These are phyloP conservation scores for Chrysoporthe cubensis DNA, from an alignment of 2,329 filamentous ascomycete species.

Conservation along the genomic window DNA sequence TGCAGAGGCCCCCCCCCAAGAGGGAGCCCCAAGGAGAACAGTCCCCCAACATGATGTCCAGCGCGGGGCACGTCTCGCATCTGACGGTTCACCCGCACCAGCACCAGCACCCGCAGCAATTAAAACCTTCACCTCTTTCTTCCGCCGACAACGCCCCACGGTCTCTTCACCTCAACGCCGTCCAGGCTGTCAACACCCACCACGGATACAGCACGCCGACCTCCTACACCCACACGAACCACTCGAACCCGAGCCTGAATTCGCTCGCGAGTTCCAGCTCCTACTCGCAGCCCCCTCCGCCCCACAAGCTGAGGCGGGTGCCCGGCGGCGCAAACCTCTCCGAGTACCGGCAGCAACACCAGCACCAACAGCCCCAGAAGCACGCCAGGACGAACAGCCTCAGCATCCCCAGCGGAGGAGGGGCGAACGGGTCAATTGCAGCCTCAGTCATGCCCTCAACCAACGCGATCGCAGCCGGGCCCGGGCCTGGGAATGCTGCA, in stretches of 20 bases:
- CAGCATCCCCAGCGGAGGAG: constrained; percentile 45
- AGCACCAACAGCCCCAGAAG: neutral
- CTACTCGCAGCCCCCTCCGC: constrained; percentile 20
- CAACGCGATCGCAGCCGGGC: constrained; percentile 29
- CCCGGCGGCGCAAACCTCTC: constrained; percentile 43
- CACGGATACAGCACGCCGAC: constrained; percentile 14
- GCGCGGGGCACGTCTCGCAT: constrained; percentile 25
- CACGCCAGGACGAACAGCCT: constrained; percentile 59
- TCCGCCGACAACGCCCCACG: constrained; percentile 27
- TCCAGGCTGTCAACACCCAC: constrained; percentile 28
- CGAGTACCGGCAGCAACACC: constrained; percentile 47
- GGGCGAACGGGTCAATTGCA: constrained; percentile 16
- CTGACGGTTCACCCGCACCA: constrained; percentile 1
- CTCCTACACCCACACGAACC: constrained; percentile 21
- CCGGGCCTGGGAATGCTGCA: neutral
- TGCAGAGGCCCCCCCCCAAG: neutral
- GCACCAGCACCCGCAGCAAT: neutral
- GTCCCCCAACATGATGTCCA: constrained; percentile 22
- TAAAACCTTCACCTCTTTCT: constrained; percentile 28
- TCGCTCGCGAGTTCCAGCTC: constrained; percentile 7
- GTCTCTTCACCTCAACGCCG: constrained; percentile 28
- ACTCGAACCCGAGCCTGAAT: constrained; percentile 16
- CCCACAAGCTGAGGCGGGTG: constrained; percentile 30
- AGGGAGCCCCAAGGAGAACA: neutral
- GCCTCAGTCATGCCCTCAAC: constrained; percentile 39